A percentile compares a stretch with the other conserved stretches of the same genome.
Conservation (phyloP, 768 basidiomycete species). For the Mycena chlorophos region DNA sequence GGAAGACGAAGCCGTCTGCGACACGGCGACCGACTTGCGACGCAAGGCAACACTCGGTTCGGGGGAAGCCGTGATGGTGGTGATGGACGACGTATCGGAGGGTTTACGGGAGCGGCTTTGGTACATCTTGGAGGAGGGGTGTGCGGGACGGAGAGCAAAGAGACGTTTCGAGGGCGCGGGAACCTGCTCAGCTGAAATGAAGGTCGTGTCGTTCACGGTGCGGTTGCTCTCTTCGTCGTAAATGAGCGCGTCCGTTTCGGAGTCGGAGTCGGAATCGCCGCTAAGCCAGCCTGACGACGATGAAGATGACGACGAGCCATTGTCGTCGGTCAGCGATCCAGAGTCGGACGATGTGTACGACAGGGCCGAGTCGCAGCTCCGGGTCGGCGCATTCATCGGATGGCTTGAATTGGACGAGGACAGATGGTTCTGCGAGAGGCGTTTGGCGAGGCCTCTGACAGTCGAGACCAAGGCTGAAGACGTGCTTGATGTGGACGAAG, state of each 20-base stretch:
- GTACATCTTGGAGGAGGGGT: slow-evolving; percentile 39
- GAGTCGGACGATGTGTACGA: slow-evolving; percentile 56
- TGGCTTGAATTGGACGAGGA: slow-evolving; percentile 28
- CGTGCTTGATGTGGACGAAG: slow-evolving; percentile 32
- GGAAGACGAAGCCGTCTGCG: slow-evolving; percentile 24
- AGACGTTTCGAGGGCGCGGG: slow-evolving; percentile 36
- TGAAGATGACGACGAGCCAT: slow-evolving; percentile 51
- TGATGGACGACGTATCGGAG: slow-evolving; percentile 54
- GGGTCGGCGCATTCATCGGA: slow-evolving; percentile 45
- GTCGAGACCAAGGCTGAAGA: slow-evolving; percentile 46
- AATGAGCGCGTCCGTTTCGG: slow-evolving; percentile 36
- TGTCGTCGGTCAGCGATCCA: slow-evolving; percentile 64
- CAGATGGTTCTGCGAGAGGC: slow-evolving; percentile 49
- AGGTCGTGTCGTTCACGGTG: slow-evolving; percentile 27
- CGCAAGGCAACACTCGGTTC: slow-evolving; percentile 8
- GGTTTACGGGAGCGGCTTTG: slow-evolving; percentile 41
- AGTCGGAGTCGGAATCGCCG: slow-evolving; percentile 51
- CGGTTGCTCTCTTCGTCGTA: slow-evolving; percentile 30
- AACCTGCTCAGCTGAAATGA: slow-evolving; percentile 17
- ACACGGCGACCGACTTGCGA: slow-evolving; percentile 20
- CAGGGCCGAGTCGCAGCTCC: slow-evolving; percentile 41
- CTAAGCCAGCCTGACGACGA: slow-evolving; percentile 55
- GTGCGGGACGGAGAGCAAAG: slow-evolving; percentile 47
- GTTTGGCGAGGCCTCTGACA: slow-evolving; percentile 60
- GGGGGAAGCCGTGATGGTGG: slow-evolving; percentile 42